Evolutionary conservation across 371 early-diverging fungal genomes (phyloP).

Genomic region (Furculomyces boomerangus): DNA sequence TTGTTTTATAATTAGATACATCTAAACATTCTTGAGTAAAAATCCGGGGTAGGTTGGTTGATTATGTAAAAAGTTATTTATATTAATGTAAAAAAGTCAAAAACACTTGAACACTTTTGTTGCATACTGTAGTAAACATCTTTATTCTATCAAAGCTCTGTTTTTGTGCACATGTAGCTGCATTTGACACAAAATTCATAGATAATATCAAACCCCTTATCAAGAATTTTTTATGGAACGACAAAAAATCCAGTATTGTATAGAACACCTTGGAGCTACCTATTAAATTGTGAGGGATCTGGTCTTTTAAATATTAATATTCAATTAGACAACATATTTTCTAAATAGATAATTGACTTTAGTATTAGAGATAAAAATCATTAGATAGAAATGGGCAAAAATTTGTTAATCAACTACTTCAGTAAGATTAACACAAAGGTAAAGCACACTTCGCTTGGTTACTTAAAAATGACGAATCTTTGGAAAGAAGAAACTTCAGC

Average conservation of each 20-base stretch:
- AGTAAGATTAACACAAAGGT: not conserved
- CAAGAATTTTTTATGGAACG: not conserved
- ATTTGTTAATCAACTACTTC: not conserved
- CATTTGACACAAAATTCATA: too few relatives aligned
- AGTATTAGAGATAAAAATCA: not conserved
- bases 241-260: not conserved
- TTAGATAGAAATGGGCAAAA: not conserved
- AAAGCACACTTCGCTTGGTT: not conserved
- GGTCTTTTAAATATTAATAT: not conserved
- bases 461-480: not conserved
- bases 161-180: too few relatives aligned
- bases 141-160: too few relatives aligned
- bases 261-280: not conserved
- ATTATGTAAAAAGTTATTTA: too few relatives aligned
- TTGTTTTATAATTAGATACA: too few relatives aligned
- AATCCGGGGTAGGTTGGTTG: too few relatives aligned
- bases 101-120: too few relatives aligned
- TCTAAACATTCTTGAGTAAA: too few relatives aligned
- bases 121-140: too few relatives aligned
- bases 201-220: too few relatives aligned
- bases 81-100: too few relatives aligned
- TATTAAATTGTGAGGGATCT: not conserved
- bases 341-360: not conserved
- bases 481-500: not conserved
- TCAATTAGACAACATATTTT: not conserved